A percentile compares a stretch with the other conserved stretches of the same genome.
These are phyloP conservation scores for Kluyveromyces starmeri DNA, from an alignment of 805 yeast genomes.

Conservation along the genomic window DNA sequence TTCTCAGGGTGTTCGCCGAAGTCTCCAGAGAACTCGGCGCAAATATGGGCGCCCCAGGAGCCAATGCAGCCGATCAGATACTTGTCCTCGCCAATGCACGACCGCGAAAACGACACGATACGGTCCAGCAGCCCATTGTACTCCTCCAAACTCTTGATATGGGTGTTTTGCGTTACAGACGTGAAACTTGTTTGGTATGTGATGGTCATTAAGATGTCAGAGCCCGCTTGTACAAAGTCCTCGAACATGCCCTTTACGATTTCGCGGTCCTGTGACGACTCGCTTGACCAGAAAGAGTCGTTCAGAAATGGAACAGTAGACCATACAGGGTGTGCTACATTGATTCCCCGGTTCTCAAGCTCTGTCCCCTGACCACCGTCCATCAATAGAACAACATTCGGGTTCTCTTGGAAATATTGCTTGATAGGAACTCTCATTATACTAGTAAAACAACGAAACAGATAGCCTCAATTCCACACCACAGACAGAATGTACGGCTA, in stretches of 20 bases:
- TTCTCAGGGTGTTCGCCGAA: constrained; percentile 32
- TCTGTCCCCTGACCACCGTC: constrained; percentile 67
- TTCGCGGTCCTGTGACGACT: constrained; percentile 29
- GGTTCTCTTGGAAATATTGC: constrained; percentile 8
- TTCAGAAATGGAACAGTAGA: constrained; percentile 43
- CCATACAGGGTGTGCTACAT: constrained; percentile 47
- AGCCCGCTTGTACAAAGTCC: constrained; percentile 45
- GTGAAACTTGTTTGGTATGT: constrained; percentile 52
- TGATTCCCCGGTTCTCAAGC: constrained; percentile 41
- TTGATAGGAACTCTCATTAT: constrained; percentile 10
- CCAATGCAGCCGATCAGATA: constrained; percentile 52
- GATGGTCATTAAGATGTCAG: constrained; percentile 45
- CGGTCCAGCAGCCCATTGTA: constrained; percentile 16
- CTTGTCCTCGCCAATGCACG: constrained; percentile 16
- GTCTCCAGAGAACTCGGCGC: constrained; percentile 66
- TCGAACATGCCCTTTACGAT: constrained; percentile 39
- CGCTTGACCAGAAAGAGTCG: constrained; percentile 17
- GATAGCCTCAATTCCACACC: too few species aligned
- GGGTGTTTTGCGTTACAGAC: constrained; percentile 30
- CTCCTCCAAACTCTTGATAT: constrained; percentile 13
- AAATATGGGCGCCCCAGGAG: constrained; percentile 64
- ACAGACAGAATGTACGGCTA: too few species aligned
- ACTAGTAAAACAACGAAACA: too few species aligned
- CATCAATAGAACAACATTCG: constrained; percentile 19
- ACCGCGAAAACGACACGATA: constrained; percentile 18